phyloP scores from a whole-genome alignment of 2,329 filamentous ascomycete species.

The Exserohilum rostratum region DNA sequence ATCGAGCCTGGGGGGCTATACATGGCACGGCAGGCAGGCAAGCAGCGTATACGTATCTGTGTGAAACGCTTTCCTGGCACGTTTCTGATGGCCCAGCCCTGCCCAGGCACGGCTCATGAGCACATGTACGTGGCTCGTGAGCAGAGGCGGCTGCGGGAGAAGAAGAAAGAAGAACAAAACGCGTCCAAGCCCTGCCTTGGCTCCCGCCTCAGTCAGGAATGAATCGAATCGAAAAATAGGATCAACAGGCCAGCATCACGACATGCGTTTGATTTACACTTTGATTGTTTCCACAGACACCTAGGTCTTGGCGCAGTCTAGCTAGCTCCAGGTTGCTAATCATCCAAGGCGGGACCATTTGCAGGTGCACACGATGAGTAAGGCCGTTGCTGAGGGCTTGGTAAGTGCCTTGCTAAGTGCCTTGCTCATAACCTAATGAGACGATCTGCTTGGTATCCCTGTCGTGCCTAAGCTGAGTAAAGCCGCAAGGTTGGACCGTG shows the following conservation, averaged over 20 bases:
- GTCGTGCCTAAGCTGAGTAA: slow-evolving; percentile 10
- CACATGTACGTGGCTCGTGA: too few relatives aligned
- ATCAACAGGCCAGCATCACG: too few relatives aligned
- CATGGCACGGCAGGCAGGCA: neutral
- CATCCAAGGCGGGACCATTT: neutral
- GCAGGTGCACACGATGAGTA: slow-evolving; percentile 4
- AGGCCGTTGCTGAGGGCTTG: slow-evolving; percentile 10
- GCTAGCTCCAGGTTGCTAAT: neutral
- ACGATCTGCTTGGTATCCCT: slow-evolving; percentile 8
- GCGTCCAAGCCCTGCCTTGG: too few relatives aligned
- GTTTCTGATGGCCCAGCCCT: neutral
- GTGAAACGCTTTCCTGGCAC: neutral
- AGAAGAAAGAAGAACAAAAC: too few relatives aligned
- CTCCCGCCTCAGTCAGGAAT: too few relatives aligned
- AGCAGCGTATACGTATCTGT: neutral
- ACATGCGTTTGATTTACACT: neutral
- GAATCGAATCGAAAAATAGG: too few relatives aligned
- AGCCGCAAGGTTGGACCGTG: slow-evolving; percentile 6
- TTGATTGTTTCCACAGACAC: neutral
- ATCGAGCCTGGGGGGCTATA: neutral
- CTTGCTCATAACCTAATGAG: neutral
- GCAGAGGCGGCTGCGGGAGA: neutral
- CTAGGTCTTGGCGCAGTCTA: neutral
- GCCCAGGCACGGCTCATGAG: neutral
- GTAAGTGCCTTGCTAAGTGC: neutral